These are phyloP conservation scores for Botrytis fragariae DNA, from an alignment of 2,329 filamentous ascomycete species.

Conservation along the genomic window DNA sequence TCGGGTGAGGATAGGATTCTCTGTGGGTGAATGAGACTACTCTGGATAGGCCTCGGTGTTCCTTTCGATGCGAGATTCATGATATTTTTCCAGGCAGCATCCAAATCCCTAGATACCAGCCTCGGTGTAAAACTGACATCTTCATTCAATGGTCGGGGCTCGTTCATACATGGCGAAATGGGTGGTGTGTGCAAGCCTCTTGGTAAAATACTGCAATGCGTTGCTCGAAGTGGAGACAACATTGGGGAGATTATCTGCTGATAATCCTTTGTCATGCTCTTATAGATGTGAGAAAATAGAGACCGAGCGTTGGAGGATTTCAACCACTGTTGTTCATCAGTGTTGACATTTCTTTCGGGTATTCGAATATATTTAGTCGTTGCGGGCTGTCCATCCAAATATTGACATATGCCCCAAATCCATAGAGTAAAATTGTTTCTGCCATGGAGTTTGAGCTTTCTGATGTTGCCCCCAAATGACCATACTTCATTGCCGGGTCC, in stretches of 20 bases:
- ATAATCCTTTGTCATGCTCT: not conserved
- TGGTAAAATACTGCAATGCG: not conserved
- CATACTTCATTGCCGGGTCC: constrained; percentile 27
- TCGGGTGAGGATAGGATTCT: not conserved
- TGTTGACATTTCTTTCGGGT: constrained; percentile 19
- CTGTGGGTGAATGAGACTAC: constrained; percentile 1
- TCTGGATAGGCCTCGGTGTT: not conserved
- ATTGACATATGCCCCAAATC: constrained; percentile 30
- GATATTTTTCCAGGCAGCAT: not conserved
- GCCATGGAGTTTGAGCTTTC: constrained; percentile 24
- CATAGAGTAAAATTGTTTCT: constrained; percentile 20
- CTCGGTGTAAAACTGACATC: not conserved
- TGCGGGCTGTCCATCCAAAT: constrained; percentile 21
- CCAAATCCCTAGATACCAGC: no score
- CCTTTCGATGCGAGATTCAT: not conserved
- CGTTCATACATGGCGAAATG: not conserved
- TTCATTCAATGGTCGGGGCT: not conserved
- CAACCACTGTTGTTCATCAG: not conserved
- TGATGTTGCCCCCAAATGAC: constrained; percentile 28
- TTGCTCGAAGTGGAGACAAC: not conserved
- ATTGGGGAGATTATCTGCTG: not conserved
- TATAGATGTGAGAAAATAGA: not conserved
- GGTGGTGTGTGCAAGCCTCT: not conserved
- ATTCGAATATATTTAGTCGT: constrained; percentile 23
- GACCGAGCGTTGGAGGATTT: not conserved